Evolutionary conservation across 2,329 filamentous ascomycete genomes (phyloP).

Genomic region (Hymenoscyphus scutula): DNA sequence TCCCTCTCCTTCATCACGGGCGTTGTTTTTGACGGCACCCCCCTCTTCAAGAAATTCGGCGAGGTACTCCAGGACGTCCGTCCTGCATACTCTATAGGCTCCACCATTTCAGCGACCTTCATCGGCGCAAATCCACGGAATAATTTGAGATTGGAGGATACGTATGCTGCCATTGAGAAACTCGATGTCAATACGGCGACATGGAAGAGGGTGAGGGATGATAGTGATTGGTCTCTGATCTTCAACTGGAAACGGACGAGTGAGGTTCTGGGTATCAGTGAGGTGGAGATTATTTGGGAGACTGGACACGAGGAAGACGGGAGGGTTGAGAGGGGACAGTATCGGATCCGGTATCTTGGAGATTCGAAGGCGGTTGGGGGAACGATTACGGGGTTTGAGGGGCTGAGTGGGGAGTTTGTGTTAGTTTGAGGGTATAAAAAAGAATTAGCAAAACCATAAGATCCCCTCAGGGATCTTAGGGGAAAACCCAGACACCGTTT

Average conservation of each 20-base stretch:
- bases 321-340: conserved; percentile 58
- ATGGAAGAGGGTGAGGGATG: conserved; percentile 56
- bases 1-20: conserved; percentile 76
- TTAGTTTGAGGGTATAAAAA: conserved; percentile 23
- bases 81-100: conserved; percentile 56
- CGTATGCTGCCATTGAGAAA: conserved; percentile 73
- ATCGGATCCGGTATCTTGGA: conserved; percentile 79
- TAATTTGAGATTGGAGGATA: conserved; percentile 73
- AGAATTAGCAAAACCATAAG: no score
- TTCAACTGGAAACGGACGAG: conserved; percentile 76
- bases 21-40: conserved; percentile 67
- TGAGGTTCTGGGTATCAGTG: conserved; percentile 66
- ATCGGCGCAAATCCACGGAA: conserved; percentile 88
- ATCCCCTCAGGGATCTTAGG: no score
- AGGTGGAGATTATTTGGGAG: conserved; percentile 79
- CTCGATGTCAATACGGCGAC: conserved; percentile 54
- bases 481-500: no score
- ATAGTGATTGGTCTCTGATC: conserved; percentile 79
- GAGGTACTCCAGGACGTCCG: conserved; percentile 44
- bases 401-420: conserved; percentile 56
- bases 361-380: conserved; percentile 66
- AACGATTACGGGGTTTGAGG: conserved; percentile 64
- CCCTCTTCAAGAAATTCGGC: conserved; percentile 62
- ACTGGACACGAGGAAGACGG: conserved; percentile 42
- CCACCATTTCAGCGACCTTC: conserved; percentile 65